These are phyloP conservation scores for Cyberlindnera meyerae DNA, from an alignment of 805 yeast genomes.

Conservation along the genomic window DNA sequence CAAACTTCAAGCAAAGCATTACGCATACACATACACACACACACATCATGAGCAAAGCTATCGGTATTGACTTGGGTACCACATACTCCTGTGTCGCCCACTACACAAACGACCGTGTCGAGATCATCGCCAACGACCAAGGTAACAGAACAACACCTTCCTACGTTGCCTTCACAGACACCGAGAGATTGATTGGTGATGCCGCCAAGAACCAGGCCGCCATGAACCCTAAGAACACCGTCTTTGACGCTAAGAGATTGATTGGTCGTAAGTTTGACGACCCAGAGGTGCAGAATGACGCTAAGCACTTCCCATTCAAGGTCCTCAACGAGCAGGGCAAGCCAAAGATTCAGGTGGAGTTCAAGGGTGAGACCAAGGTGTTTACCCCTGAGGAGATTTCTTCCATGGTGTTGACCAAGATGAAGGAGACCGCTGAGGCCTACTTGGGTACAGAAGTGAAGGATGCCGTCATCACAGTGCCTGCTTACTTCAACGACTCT, in stretches of 20 bases:
- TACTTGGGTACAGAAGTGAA: constrained; percentile 48
- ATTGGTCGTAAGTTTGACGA: constrained; percentile 73
- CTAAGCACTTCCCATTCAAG: constrained; percentile 58
- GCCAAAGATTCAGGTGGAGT: constrained; percentile 84
- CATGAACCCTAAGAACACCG: constrained; percentile 72
- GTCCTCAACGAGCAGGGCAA: constrained; percentile 71
- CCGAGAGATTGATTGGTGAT: constrained; percentile 50
- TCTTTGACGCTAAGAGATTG: constrained; percentile 77
- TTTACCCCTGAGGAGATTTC: constrained; percentile 72
- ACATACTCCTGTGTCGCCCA: constrained; percentile 97
- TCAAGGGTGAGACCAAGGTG: constrained; percentile 76
- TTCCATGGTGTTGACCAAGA: constrained; percentile 56
- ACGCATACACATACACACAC: constrained; percentile 1
- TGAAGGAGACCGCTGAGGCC: constrained; percentile 62
- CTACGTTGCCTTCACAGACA: constrained; percentile 58
- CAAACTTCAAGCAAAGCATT: not conserved
- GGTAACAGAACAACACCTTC: constrained; percentile 99
- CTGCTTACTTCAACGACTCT: constrained; percentile 96
- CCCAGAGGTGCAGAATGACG: constrained; percentile 66
- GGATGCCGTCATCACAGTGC: constrained; percentile 86
- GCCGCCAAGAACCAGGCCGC: constrained; percentile 78
- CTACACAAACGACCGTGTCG: constrained; percentile 80
- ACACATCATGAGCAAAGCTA: constrained; percentile 44
- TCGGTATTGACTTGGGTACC: constrained; percentile 94
- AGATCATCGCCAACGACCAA: constrained; percentile 94